phyloP scores from a whole-genome alignment of 805 yeast species.

The Monosporozyma siamensis region DNA sequence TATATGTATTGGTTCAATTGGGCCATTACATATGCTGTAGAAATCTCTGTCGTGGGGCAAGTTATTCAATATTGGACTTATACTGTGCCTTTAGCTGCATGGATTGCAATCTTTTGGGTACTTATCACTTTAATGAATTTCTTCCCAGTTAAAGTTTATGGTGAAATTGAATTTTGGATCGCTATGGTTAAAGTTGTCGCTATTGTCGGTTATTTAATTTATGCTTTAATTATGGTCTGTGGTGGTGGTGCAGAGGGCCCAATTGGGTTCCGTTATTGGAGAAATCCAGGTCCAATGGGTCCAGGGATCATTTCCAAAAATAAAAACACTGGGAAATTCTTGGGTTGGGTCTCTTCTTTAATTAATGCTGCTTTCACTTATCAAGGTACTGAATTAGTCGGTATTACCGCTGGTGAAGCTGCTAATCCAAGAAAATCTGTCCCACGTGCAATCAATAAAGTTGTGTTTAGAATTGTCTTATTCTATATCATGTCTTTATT shows the following conservation, averaged over 20 bases:
- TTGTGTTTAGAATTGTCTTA: slow-evolving; percentile 49
- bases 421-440: slow-evolving; percentile 59
- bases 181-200: slow-evolving; percentile 46
- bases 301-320: slow-evolving; percentile 39
- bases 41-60: slow-evolving; percentile 48
- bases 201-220: slow-evolving; percentile 44
- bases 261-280: slow-evolving; percentile 57
- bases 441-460: slow-evolving; percentile 59
- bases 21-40: slow-evolving; percentile 62
- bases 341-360: slow-evolving; percentile 47
- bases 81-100: slow-evolving; percentile 49
- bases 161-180: slow-evolving; percentile 52
- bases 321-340: slow-evolving; percentile 37
- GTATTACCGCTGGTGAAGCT: slow-evolving; percentile 53
- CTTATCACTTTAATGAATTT: slow-evolving; percentile 36
- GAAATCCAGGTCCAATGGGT: slow-evolving; percentile 64
- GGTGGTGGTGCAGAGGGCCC: slow-evolving; percentile 50
- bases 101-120: slow-evolving; percentile 49
- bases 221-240: slow-evolving; percentile 46
- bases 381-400: slow-evolving; percentile 52
- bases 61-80: slow-evolving; percentile 46
- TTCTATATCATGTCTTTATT: slow-evolving; percentile 54
- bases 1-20: slow-evolving; percentile 67
- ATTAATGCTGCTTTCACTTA: slow-evolving; percentile 50
- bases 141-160: slow-evolving; percentile 47